phyloP scores from a whole-genome alignment of 306 rosid species.

The Lagenaria siceraria region DNA sequence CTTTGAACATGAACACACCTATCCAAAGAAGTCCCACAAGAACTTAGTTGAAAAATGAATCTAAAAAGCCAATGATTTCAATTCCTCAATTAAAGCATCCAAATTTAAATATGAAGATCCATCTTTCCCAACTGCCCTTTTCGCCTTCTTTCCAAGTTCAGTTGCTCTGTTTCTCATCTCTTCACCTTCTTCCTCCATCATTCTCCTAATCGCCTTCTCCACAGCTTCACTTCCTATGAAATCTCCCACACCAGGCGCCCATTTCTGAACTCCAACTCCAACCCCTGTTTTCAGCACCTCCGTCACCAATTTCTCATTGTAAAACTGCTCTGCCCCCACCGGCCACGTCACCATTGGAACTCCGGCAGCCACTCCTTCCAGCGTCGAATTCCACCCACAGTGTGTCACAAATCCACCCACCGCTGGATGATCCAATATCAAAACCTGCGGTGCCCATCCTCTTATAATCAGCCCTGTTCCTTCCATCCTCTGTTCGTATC shows the following conservation, averaged over 20 bases:
- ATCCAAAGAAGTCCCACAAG: background rate
- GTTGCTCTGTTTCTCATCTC: background rate
- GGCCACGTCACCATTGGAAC: constrained; percentile 71
- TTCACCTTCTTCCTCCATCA: background rate
- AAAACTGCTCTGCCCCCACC: constrained; percentile 1
- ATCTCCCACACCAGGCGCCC: background rate
- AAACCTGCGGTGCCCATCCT: constrained; percentile 36
- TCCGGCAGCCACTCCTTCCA: constrained; percentile 43
- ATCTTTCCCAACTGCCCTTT: background rate
- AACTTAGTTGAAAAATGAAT: background rate
- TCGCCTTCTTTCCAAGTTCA: background rate
- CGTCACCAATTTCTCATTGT: background rate
- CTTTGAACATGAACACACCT: no score
- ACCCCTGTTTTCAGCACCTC: background rate
- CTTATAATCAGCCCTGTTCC: constrained; percentile 20
- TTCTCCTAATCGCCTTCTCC: background rate
- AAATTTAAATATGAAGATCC: background rate
- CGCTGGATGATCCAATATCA: constrained; percentile 40
- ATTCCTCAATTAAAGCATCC: background rate
- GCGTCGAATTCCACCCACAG: constrained; percentile 67
- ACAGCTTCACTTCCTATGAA: background rate
- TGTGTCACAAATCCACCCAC: constrained; percentile 63
- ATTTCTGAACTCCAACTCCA: background rate
- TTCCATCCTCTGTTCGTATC: constrained; percentile 19
- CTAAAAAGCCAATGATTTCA: background rate